Evolutionary conservation across 768 basidiomycete genomes (phyloP).

Genomic region (Suillus cothurnatus): DNA sequence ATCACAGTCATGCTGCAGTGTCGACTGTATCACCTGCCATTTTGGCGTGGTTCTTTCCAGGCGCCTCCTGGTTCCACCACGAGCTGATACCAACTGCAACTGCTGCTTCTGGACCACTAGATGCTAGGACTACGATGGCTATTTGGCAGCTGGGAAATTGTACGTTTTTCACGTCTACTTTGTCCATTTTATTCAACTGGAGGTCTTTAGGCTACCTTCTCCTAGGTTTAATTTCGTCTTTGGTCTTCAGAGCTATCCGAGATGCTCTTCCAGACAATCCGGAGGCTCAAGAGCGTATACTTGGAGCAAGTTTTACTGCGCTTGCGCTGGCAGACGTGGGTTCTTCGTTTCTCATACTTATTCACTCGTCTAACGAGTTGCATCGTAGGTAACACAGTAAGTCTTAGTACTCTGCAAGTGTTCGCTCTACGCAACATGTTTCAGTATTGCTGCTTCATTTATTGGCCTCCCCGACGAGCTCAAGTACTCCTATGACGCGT

Average conservation of each 20-base stretch:
- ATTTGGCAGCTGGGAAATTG: conserved; percentile 73
- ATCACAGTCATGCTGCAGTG: conserved; percentile 34
- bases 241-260: conserved; percentile 68
- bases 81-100: conserved; percentile 55
- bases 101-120: conserved; percentile 36
- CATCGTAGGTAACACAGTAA: conserved; percentile 60
- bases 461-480: conserved; percentile 59
- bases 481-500: conserved; percentile 48
- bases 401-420: conserved; percentile 21
- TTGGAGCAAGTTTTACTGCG: conserved; percentile 62
- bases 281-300: conserved; percentile 65
- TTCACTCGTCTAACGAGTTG: conserved; percentile 8
- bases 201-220: conserved; percentile 55
- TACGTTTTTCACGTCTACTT: conserved; percentile 29
- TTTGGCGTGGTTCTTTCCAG: conserved; percentile 57
- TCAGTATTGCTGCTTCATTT: conserved; percentile 60
- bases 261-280: conserved; percentile 60
- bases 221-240: conserved; percentile 61
- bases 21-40: conserved; percentile 54
- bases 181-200: neutral
- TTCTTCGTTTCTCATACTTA: conserved; percentile 8
- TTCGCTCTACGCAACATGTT: conserved; percentile 14
- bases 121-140: conserved; percentile 57
- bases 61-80: conserved; percentile 67
- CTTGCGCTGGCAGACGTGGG: conserved; percentile 74